Evolutionary conservation across 805 yeast genomes (phyloP).

Genomic region (Pichia paraexigua): DNA sequence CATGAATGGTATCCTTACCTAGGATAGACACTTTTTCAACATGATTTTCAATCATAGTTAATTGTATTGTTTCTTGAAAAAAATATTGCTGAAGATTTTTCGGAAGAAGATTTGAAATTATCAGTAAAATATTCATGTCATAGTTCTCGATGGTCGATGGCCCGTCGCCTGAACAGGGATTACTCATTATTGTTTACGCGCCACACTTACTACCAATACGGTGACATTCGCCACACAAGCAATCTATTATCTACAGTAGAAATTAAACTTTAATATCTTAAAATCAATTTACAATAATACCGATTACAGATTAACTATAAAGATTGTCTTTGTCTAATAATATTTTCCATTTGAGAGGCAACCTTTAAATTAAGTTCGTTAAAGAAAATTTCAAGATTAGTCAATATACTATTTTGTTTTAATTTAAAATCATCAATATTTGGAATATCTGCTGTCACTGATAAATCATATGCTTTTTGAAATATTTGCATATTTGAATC

Average conservation of each 20-base stretch:
- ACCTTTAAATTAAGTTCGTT: neutral
- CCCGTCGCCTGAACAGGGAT: neutral
- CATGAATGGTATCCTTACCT: conserved; percentile 78
- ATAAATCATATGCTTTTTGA: neutral
- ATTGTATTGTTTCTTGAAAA: neutral
- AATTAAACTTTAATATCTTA: no score
- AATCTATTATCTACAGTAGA: no score
- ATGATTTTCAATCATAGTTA: conserved; percentile 15
- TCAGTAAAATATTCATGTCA: neutral
- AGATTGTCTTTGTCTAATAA: neutral
- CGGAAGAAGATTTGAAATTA: neutral
- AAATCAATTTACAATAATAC: neutral
- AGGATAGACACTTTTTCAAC: conserved; percentile 61
- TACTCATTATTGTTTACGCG: neutral
- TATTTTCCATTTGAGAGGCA: neutral
- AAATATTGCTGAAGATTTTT: neutral
- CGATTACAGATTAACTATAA: neutral
- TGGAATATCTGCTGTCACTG: neutral
- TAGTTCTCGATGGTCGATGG: neutral
- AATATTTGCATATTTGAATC: neutral
- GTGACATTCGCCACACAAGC: neutral
- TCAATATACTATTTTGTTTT: neutral
- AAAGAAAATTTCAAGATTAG: neutral
- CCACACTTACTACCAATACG: neutral
- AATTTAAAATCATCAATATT: neutral